A percentile compares a stretch with the other conserved stretches of the same genome.
Conservation (phyloP, 768 basidiomycete species). For the Termitomyces heimii region DNA sequence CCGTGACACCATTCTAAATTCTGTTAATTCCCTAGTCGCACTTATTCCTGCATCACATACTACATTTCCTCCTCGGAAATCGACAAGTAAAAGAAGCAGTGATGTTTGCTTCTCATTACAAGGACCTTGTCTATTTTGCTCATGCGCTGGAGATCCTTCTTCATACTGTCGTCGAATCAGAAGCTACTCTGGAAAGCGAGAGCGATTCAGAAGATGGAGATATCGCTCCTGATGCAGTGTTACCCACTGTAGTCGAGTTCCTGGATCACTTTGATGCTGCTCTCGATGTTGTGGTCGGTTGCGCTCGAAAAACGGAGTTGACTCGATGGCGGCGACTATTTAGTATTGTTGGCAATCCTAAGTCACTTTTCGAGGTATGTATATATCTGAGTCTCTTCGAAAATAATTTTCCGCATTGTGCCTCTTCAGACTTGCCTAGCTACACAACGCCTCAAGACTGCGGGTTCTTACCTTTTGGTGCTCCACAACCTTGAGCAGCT, state of each 20-base stretch:
- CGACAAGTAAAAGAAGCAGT: slow-evolving; percentile 71
- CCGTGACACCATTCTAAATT: neutral
- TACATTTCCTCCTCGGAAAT: slow-evolving; percentile 74
- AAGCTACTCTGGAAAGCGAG: slow-evolving; percentile 36
- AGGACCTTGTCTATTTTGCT: slow-evolving; percentile 84
- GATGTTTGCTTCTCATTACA: slow-evolving; percentile 79
- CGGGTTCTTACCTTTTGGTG: slow-evolving; percentile 89
- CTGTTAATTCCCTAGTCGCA: slow-evolving; percentile 55
- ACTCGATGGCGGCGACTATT: slow-evolving; percentile 88
- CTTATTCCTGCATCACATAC: slow-evolving; percentile 88
- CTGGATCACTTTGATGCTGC: slow-evolving; percentile 91
- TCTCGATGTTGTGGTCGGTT: slow-evolving; percentile 91
- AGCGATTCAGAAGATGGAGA: slow-evolving; percentile 22
- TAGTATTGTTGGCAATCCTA: slow-evolving; percentile 84
- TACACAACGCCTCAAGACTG: slow-evolving; percentile 74
- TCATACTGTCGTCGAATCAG: slow-evolving; percentile 88
- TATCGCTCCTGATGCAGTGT: slow-evolving; percentile 31
- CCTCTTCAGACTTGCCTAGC: slow-evolving; percentile 61
- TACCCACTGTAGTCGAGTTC: slow-evolving; percentile 78
- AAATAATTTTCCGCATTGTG: neutral
- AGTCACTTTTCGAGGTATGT: slow-evolving; percentile 82
- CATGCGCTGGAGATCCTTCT: slow-evolving; percentile 94
- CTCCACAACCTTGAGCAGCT: slow-evolving; percentile 90
- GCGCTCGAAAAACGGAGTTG: slow-evolving; percentile 94
- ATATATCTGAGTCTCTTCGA: neutral